Evolutionary conservation across 2,329 filamentous ascomycete species (phyloP), one percentile per base, ranked within the genome.

Genomic region (Seiridium cupressi): DNA sequence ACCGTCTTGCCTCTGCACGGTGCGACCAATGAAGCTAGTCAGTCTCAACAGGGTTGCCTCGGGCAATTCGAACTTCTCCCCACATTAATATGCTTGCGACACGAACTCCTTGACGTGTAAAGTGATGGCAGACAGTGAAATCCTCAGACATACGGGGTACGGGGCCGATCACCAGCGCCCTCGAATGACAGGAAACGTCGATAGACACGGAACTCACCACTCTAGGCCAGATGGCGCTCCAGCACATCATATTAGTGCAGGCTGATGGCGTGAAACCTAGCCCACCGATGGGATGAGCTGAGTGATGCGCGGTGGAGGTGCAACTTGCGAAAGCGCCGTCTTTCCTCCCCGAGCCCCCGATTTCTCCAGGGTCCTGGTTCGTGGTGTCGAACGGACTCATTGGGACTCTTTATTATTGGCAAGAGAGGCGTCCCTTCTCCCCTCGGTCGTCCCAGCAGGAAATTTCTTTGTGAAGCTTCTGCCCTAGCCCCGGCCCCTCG

Each of bases 251-350:
- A 36, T 18, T 47, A n/a, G 32, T 44, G 18, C 26, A 57, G 44
- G 54, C 54, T 35, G 54, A 57, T 57, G 54, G 54, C 38, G 40
- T 34, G 42, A 57, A 57, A 57, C 42, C 31, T 34, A 47, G 32
- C 54, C 42, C 44, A 35, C 31, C 5, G 47, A 46, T 35, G 42
- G 54, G 34, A 55, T 42, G 53, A 57, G 54, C 54, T 57, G 54
- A 47, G 44, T 38, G 44, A 18, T 18, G 40, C 31, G 26, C 13
- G 44, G 31, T 35, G 32, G 38, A 46, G 54, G 18, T 26, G 18
- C 18, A 26, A 26, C 18, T 26, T 46, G 8, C 9, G 36, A 44
- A 6, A 18, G 26, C 36, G 34, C 51, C 31, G 36, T 44, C 38
- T 13, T 26, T 11, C 18, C 11, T 26, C 38, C 38, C 51, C 35